Base-by-base conservation (phyloP, 305 asterid genomes). In the Solanum hybrid region DNA sequence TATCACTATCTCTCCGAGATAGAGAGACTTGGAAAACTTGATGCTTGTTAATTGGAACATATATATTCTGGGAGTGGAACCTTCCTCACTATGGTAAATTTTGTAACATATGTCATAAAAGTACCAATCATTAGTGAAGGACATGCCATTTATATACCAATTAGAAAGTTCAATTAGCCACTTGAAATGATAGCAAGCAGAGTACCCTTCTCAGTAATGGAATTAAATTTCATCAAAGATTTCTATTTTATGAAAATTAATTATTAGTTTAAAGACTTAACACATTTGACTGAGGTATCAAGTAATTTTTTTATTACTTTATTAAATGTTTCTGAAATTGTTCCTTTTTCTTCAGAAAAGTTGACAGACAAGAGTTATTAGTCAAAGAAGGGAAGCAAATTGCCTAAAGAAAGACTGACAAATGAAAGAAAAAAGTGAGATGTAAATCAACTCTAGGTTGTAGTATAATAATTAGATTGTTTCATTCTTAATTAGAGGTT, bases 381-480 rank as follows among this genome's bases (percentile, higher is more conserved):
- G 87, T 85, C 46, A 85, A 51, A 85, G 72, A 84, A 51, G 22
- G 75, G 42, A 20, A 51, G n/a, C 76, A 46, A 82, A 8, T 9
- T 27, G 71, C 36, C 29, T 17, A 10, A 51, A 51, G 12, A 46
- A 10, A 51, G 75, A 46, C 7, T 1, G 29, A 17, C 22, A 29
- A 84, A 84, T 5, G 20, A 84, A 46, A 24, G 86, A 79, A 38
- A 24, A 79, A 20, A 79, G 35, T 38, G 36, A 38, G 35, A 80
- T 7, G 35, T 13, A 38, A 34, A 84, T 51, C 32, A 56, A 51
- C 26, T 81, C 4, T 56, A 2, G 60, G 60, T 46, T 13, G 7
- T 13, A 13, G 60, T 42, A 5, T 4, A 12, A 0, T 2, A 1
- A 0, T 51, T 1, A 51, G 4, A 17, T 3, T 2, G 0, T 17